A percentile compares a stretch with the other conserved stretches of the same genome.
These are phyloP conservation scores for Peribolospora baueri DNA, from an alignment of 768 basidiomycete genomes.

Conservation along the genomic window DNA sequence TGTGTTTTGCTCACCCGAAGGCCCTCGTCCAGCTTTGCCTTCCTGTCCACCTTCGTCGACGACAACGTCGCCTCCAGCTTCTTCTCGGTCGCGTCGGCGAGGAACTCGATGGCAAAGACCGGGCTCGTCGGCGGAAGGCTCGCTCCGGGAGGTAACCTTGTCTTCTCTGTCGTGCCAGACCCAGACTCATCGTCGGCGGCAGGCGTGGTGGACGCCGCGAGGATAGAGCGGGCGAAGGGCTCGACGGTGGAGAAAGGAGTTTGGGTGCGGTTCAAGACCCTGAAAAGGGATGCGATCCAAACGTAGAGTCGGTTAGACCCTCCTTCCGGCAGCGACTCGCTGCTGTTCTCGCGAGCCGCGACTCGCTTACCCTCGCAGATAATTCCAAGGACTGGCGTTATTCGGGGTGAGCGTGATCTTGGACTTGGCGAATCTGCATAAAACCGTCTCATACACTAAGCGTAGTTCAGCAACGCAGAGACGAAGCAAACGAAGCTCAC, in stretches of 20 bases:
- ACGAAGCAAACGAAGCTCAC: conserved; percentile 27
- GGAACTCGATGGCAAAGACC: conserved; percentile 53
- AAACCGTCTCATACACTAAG: neutral
- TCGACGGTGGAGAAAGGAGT: conserved; percentile 33
- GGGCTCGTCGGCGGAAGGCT: conserved; percentile 44
- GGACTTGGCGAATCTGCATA: conserved; percentile 46
- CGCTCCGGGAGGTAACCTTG: neutral
- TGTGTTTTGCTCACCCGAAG: too few species aligned
- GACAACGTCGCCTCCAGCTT: conserved; percentile 16
- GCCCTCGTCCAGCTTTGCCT: too few species aligned
- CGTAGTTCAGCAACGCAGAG: neutral
- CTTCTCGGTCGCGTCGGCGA: conserved; percentile 49
- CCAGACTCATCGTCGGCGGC: neutral
- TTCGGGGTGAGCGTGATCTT: conserved; percentile 69
- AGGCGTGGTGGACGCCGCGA: conserved; percentile 14
- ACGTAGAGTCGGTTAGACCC: neutral
- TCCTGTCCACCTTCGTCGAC: too few species aligned
- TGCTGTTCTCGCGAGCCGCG: conserved; percentile 3
- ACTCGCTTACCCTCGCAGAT: conserved; percentile 38
- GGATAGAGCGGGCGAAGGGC: conserved; percentile 44
- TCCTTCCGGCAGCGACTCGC: conserved; percentile 6
- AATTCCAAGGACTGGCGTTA: conserved; percentile 92
- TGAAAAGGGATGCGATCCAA: neutral
- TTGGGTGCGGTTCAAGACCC: conserved; percentile 38
- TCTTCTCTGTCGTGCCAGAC: neutral